Evolutionary conservation across 2,329 filamentous ascomycete species (phyloP), one percentile per base, ranked within the genome.

Genomic region (Trichoderma sp.): DNA sequence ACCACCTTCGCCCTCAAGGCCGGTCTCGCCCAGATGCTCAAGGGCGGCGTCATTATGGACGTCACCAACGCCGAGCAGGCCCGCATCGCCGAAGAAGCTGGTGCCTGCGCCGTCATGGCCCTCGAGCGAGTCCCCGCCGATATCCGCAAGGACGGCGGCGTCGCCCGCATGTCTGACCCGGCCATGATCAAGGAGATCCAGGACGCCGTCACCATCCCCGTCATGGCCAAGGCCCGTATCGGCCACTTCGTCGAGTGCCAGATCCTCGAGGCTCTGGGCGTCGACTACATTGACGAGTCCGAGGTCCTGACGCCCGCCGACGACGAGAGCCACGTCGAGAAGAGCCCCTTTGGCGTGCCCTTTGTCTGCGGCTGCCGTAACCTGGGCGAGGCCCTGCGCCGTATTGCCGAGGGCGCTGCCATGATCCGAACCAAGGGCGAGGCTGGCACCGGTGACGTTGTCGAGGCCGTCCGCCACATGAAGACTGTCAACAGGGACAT

Each of bases 381-480:
- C 88, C 89, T 98, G 14, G 95, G 95, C 77, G 97, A 99, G 88
- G 97, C 97, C 18, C 91, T 99, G 74, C 90, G 97, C 77, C 91
- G 97, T 77, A 95, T 99, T 82, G 91, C 91, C 77, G 97, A 98
- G 87, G 97, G 97, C 78, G 97, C 97, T 11, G 96, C 96, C 81
- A 98, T 99, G 96, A 98, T 99, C 86, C 93, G 97, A 81, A 99
- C 97, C 78, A 99, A 98, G 89, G 97, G 97, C 78, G 97, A 99
- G 87, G 97, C 97, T 50, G 97, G 97, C 77, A 98, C 97, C 1
- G 97, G 97, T 77, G 97, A 99, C 83, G 95, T 99, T 71, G 94
- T 98, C 81, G 96, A 98, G 88, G 97, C 97, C 24, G 96, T 98
- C 66, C 92, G 93, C 82, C 97, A 99, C 89, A 97, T 98, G 91